Evolutionary conservation across 257 asterid species (phyloP), one percentile per base, ranked within the genome.

Genomic region (Apocynum venetum): DNA sequence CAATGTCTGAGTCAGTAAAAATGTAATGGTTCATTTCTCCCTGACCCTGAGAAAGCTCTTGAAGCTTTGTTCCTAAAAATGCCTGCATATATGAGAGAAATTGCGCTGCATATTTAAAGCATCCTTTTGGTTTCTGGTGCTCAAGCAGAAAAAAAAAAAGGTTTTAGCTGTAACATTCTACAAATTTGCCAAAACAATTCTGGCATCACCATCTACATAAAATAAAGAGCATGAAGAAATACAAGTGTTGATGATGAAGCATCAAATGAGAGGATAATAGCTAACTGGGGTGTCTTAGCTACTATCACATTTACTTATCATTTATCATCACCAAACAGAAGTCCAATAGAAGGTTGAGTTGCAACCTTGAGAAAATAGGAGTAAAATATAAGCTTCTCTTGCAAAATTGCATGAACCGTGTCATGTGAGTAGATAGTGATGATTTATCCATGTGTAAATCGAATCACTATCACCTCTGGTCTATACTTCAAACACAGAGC

Each of bases 1-100:
- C 97, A 74, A 96, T 90, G 78, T 96, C 99, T 2, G 99, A 96
- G 86, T 93, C 98, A 1, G 97, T 93, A 78, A 96, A 93, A 76
- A 93, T 90, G 85, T 85, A 91, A 80, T 96, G 94, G 79, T 86
- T 71, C 61, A 86, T 81, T 81, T 71, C 83, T 57, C 86, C 89
- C 87, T 77, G 85, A 83, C 77, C 76, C 78, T 82, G 84, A 53
- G 84, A 82, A 79, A 82, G 89, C 84, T 87, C 87, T 74, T 84
- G 85, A 66, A 88, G 89, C 82, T 87, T 86, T 75, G 73, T 79
- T 81, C 88, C 94, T 4, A 93, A 88, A 79, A 96, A 96, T 61
- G 84, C 84, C 99, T 91, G 88, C 83, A 85, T 57, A 55, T 41
- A 78, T 65, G 76, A 76, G 59, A 76, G 46, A 71, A 68, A 71